These are phyloP conservation scores for Podila verticillata DNA, from an alignment of 192 early-diverging fungal species.

Conservation along the genomic window DNA sequence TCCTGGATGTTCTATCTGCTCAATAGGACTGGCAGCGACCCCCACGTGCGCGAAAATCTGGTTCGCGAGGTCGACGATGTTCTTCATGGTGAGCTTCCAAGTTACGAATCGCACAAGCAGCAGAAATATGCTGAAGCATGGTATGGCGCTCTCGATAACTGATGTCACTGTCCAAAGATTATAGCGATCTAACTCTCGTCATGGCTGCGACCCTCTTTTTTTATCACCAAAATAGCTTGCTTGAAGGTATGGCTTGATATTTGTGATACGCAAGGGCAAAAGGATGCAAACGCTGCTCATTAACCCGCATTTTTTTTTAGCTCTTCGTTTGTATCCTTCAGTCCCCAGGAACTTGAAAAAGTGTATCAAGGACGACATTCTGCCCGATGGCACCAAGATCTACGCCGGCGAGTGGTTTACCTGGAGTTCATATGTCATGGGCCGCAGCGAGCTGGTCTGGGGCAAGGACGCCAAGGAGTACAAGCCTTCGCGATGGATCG, in stretches of 20 bases:
- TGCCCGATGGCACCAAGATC: slow-evolving; percentile 71
- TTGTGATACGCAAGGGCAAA: too few relatives aligned
- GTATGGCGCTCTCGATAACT: neutral
- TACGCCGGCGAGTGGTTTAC: slow-evolving; percentile 59
- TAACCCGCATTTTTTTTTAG: neutral
- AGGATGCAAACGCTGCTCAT: too few relatives aligned
- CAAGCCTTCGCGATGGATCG: slow-evolving; percentile 73
- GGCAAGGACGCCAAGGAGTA: slow-evolving; percentile 70
- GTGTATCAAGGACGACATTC: slow-evolving; percentile 63
- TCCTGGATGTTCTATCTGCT: slow-evolving; percentile 60
- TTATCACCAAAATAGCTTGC: too few relatives aligned
- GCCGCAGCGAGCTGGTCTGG: slow-evolving; percentile 65
- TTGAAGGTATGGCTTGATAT: too few relatives aligned
- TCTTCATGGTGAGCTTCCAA: neutral
- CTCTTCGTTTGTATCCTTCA: slow-evolving; percentile 18
- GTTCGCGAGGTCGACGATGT: slow-evolving; percentile 35
- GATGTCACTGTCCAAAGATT: neutral
- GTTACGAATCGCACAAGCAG: slow-evolving; percentile 18
- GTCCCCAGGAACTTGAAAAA: slow-evolving; percentile 59
- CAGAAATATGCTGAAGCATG: slow-evolving; percentile 47
- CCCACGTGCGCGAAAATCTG: slow-evolving; percentile 16
- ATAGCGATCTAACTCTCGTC: neutral
- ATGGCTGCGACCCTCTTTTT: neutral
- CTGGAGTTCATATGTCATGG: slow-evolving; percentile 65
- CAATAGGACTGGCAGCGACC: slow-evolving; percentile 40